These are phyloP conservation scores for Clavispora phyllophila DNA, from an alignment of 805 yeast species.

Conservation along the genomic window DNA sequence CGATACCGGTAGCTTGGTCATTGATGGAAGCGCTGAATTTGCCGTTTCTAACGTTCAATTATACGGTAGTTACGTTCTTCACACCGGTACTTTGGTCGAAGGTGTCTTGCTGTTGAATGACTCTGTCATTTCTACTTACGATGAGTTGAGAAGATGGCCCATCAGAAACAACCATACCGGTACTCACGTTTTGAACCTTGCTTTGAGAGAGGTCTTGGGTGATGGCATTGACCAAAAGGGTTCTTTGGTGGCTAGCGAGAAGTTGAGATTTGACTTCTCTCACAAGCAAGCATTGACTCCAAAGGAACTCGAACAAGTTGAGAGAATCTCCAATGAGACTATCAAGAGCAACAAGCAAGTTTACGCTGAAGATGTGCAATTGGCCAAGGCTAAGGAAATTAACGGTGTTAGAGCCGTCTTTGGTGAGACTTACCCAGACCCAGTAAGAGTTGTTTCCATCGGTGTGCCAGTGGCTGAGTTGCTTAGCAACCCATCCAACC, in stretches of 20 bases:
- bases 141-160: conserved; percentile 93
- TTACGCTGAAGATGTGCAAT: conserved; percentile 76
- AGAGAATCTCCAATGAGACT: conserved; percentile 63
- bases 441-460: conserved; percentile 95
- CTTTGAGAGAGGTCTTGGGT: conserved; percentile 81
- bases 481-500: conserved; percentile 61
- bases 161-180: conserved; percentile 98
- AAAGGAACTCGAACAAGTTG: conserved; percentile 70
- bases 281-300: conserved; percentile 80
- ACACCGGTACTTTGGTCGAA: conserved; percentile 80
- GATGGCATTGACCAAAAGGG: conserved; percentile 92
- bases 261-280: conserved; percentile 92
- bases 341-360: conserved; percentile 70
- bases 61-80: conserved; percentile 93
- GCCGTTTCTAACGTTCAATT: conserved; percentile 86
- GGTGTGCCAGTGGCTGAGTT: conserved; percentile 87
- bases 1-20: conserved; percentile 88
- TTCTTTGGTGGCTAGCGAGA: conserved; percentile 92
- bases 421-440: conserved; percentile 98
- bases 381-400: conserved; percentile 68
- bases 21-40: conserved; percentile 85
- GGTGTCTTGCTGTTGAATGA: conserved; percentile 69
- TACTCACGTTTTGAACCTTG: conserved; percentile 90
- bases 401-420: conserved; percentile 93
- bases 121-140: conserved; percentile 77